phyloP scores from a whole-genome alignment of 129 eudicot species.

The Flaveria linearis region DNA sequence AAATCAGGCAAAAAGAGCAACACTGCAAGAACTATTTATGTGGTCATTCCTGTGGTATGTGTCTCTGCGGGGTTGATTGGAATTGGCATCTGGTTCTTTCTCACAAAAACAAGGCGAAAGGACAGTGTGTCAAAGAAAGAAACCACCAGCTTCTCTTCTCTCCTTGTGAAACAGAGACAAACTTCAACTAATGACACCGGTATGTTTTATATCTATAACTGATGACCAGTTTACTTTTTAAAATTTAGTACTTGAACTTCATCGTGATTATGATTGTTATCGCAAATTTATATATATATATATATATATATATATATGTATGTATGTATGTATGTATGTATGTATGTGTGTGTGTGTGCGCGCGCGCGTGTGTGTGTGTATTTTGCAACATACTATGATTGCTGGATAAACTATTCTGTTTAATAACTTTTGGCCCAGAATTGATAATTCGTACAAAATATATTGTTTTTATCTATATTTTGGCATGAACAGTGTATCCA shows the following conservation, averaged over 20 bases:
- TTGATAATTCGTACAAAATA: neutral
- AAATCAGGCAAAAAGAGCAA: conserved; percentile 26
- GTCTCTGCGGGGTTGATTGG: conserved; percentile 25
- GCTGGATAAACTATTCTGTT: neutral
- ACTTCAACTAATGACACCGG: conserved; percentile 28
- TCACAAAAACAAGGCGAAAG: neutral
- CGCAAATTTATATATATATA: too few relatives aligned
- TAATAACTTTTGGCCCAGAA: neutral
- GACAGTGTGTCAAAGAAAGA: conserved; percentile 21
- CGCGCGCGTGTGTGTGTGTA: too few relatives aligned
- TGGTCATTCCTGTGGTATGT: conserved; percentile 22
- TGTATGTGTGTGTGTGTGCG: too few relatives aligned
- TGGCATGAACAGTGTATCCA: neutral
- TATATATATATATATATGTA: too few relatives aligned
- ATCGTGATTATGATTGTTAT: neutral
- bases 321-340: too few relatives aligned
- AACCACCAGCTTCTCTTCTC: conserved; percentile 27
- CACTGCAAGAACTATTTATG: conserved; percentile 11
- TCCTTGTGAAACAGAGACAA: conserved; percentile 25
- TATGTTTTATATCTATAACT: neutral
- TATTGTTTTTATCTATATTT: neutral
- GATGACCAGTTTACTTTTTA: neutral
- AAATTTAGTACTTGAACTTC: neutral
- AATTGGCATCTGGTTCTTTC: conserved; percentile 21
- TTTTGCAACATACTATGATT: neutral